phyloP scores from a whole-genome alignment of 768 basidiomycete genomes.

The Daedaleopsis sinensis region DNA sequence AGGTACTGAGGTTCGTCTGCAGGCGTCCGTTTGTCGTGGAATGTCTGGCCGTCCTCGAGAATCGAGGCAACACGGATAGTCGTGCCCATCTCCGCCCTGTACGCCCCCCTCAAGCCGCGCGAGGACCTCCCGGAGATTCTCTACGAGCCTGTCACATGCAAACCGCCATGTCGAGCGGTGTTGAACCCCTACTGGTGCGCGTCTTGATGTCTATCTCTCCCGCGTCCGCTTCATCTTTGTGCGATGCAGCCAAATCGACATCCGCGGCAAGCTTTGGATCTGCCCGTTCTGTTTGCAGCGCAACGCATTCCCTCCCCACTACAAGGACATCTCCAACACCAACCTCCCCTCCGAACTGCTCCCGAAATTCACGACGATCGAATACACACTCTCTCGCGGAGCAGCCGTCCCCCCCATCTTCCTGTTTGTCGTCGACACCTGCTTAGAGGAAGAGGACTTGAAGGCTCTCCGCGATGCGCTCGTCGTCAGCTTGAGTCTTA shows the following conservation, averaged over 20 bases:
- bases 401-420: conserved; percentile 95
- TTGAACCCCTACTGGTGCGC: conserved; percentile 95
- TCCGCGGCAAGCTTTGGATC: conserved; percentile 98
- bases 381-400: conserved; percentile 95
- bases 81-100: conserved; percentile 97
- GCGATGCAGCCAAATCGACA: conserved; percentile 87
- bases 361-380: conserved; percentile 99
- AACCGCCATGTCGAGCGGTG: conserved; percentile 95
- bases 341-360: conserved; percentile 96
- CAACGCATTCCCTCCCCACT: conserved; percentile 97
- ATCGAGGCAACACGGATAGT: conserved; percentile 98
- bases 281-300: conserved; percentile 98
- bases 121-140: conserved; percentile 95
- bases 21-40: conserved; percentile 98
- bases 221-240: conserved; percentile 1
- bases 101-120: conserved; percentile 91
- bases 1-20: conserved; percentile 2
- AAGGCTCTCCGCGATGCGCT: conserved; percentile 95
- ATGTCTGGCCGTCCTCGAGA: conserved; percentile 97
- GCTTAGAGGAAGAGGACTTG: conserved; percentile 93
- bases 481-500: conserved; percentile 88
- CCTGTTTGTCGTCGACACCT: conserved; percentile 96
- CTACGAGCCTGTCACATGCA: conserved; percentile 99
- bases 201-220: not conserved
- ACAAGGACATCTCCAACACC: conserved; percentile 97